phyloP scores from a whole-genome alignment of 495 filamentous ascomycete species.

The Aspergillus baeticus region DNA sequence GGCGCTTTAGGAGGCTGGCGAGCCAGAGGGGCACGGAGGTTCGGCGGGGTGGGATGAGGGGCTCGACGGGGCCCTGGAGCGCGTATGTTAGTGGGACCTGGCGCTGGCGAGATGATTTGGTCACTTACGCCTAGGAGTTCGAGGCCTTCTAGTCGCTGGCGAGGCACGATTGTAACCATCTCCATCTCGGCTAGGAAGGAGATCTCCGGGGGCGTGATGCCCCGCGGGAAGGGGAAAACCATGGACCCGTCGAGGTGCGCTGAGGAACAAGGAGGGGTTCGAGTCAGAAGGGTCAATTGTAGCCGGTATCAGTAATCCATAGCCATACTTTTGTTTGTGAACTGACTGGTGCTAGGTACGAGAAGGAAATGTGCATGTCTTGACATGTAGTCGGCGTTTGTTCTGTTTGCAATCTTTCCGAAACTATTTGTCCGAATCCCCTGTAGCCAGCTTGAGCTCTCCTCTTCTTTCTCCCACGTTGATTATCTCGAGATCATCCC shows the following conservation, averaged over 20 bases:
- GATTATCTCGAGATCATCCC: neutral
- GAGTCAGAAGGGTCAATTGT: neutral
- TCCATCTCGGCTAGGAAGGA: constrained; percentile 98
- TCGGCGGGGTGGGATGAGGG: constrained; percentile 78
- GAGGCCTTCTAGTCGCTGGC: constrained; percentile 83
- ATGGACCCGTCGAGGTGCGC: constrained; percentile 43
- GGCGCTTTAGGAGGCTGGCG: constrained; percentile 93
- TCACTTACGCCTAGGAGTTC: constrained; percentile 76
- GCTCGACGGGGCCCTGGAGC: constrained; percentile 69
- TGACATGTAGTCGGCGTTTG: constrained; percentile 23
- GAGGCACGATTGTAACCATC: constrained; percentile 85
- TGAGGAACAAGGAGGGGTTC: neutral
- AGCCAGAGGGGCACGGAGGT: constrained; percentile 88
- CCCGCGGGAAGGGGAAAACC: constrained; percentile 80
- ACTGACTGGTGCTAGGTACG: neutral
- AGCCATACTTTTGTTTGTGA: neutral
- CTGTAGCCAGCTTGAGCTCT: neutral
- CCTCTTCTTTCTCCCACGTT: neutral
- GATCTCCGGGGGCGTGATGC: constrained; percentile 84
- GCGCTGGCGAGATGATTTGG: neutral
- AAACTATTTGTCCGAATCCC: neutral
- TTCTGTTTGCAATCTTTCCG: constrained; percentile 31
- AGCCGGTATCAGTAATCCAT: neutral
- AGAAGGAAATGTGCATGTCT: neutral
- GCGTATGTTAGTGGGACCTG: neutral